phyloP scores from a whole-genome alignment of 1,284 basidiomycete genomes.

The Melanopsichium pennsylvanicum region DNA sequence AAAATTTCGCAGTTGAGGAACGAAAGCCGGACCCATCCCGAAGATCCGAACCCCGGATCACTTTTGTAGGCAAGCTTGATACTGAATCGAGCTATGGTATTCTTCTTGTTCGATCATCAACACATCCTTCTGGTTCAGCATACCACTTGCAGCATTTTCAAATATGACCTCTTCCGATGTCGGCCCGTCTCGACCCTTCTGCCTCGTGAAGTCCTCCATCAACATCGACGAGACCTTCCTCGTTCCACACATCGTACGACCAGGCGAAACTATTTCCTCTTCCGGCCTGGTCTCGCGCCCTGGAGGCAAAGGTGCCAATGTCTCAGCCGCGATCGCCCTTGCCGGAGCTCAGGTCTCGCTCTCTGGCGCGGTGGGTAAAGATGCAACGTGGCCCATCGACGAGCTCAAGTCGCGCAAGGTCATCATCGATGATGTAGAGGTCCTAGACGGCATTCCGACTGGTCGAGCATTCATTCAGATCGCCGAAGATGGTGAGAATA shows the following conservation, averaged over 20 bases:
- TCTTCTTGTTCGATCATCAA: too few species aligned
- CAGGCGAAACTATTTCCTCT: constrained; percentile 62
- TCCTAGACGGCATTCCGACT: constrained; percentile 47
- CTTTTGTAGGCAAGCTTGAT: not conserved
- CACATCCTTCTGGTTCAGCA: too few species aligned
- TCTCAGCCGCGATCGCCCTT: constrained; percentile 56
- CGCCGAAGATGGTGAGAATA: constrained; percentile 62
- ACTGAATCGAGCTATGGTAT: not conserved
- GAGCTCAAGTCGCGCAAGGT: constrained; percentile 53
- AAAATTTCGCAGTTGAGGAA: not conserved
- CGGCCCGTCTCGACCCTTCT: constrained; percentile 28
- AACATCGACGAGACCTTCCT: constrained; percentile 64
- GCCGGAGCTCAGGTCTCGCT: constrained; percentile 52
- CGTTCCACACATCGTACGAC: constrained; percentile 58
- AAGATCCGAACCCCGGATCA: constrained; percentile 10
- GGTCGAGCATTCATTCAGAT: constrained; percentile 65
- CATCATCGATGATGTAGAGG: constrained; percentile 35
- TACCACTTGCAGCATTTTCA: too few species aligned
- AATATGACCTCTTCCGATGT: constrained; percentile 11
- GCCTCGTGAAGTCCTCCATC: constrained; percentile 61
- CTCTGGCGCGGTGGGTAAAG: constrained; percentile 57
- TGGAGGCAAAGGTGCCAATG: constrained; percentile 64
- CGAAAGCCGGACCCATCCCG: not conserved
- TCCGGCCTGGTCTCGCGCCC: constrained; percentile 46
- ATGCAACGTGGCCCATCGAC: constrained; percentile 60